Evolutionary conservation across 83 land plant species (phyloP), one percentile per base, ranked within the genome.

Genomic region (Thuja plicata): DNA sequence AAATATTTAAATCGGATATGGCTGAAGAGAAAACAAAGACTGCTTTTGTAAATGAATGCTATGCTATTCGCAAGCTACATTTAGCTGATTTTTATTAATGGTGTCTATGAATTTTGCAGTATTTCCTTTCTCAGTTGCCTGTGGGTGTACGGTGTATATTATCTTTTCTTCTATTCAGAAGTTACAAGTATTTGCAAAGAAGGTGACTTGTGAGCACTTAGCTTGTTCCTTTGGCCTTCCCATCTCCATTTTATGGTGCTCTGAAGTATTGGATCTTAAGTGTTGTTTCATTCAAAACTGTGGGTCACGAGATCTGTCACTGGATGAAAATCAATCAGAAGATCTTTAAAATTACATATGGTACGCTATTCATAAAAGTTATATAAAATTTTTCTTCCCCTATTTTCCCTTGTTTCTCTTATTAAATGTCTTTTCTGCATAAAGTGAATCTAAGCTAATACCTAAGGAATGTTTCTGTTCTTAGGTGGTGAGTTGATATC

Each of bases 121-220:
- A 76, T 34, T 76, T 76, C 11, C 79, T 76, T 76, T 76, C 79
- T 27, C 79, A 76, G 79, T 76, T 76, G 13, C 79, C 79, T 76
- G 79, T 76, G 17, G 79, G 79, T 10, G 79, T 76, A 4, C 79
- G 79, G 40, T 2, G 79, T 76, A 11, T 76, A 76, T 76, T 76
- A 76, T 76, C 79, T 35, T 76, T 76, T 76, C 16, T 76, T 76
- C 79, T 76, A 13, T 76, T 76, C 79, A 76, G 79, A 35, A 76
- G 79, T 76, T 76, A 76, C 35, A 76, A 76, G 79, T 16, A 76
- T 76, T 8, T 76, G 40, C 38, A 35, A 76, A 76, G 17, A 76
- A 76, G 35, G 40, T 76, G 35, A 76, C 79, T 76, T 76, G 40
- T 76, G 35, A 76, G 79, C 34, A 35, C 40, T 32, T 54, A 54